A percentile compares a stretch with the other conserved stretches of the same genome.
These are phyloP conservation scores for Salix exigua DNA, from an alignment of 345 rosid species.

Conservation along the genomic window DNA sequence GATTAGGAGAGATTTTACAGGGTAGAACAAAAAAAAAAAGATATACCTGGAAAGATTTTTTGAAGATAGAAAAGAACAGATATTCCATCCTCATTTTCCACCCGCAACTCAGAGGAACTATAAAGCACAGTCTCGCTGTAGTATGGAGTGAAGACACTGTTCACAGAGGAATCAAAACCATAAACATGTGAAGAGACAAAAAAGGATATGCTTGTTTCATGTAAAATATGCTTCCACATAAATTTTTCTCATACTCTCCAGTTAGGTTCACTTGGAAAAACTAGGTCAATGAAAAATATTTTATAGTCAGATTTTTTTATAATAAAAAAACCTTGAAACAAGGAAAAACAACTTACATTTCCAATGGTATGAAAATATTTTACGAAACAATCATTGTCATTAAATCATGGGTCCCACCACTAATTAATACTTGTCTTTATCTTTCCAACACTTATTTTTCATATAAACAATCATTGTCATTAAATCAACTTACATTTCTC, in stretches of 20 bases:
- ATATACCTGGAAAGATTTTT: constrained; percentile 91
- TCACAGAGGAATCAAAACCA: constrained; percentile 10
- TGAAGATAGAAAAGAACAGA: constrained; percentile 95
- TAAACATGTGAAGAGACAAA: neutral
- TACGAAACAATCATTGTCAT: too few relatives aligned
- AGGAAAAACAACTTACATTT: too few relatives aligned
- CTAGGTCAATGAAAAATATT: too few relatives aligned
- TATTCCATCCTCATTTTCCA: constrained; percentile 98
- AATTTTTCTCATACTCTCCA: too few relatives aligned
- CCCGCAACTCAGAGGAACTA: constrained; percentile 80
- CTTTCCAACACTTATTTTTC: too few relatives aligned
- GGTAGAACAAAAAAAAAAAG: constrained; percentile 1
- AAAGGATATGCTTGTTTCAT: too few relatives aligned
- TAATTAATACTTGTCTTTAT: too few relatives aligned
- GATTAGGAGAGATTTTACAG: neutral
- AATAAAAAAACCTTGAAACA: neutral
- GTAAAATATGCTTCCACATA: too few relatives aligned
- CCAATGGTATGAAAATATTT: too few relatives aligned
- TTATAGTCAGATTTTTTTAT: neutral
- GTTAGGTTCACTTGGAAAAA: too few relatives aligned
- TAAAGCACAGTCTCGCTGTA: constrained; percentile 98
- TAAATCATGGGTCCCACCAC: neutral
- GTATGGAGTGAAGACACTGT: constrained; percentile 96
- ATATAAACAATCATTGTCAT: too few relatives aligned
- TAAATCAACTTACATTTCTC: too few relatives aligned